phyloP scores from a whole-genome alignment of 1,139 yeast species.

The Magnusiomyces suaveolens region DNA sequence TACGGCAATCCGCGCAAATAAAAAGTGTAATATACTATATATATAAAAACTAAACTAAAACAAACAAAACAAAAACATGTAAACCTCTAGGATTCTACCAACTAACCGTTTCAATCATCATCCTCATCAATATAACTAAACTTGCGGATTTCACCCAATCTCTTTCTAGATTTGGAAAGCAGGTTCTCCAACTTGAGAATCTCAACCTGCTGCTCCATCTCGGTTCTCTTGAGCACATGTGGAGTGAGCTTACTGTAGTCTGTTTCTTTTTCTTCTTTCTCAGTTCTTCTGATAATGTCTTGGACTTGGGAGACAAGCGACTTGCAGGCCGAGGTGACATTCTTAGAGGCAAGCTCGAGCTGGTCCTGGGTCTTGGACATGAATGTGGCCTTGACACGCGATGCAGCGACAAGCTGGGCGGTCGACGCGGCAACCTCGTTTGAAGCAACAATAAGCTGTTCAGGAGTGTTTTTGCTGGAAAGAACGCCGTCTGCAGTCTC shows the following conservation, averaged over 20 bases:
- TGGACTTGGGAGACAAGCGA: slow-evolving; percentile 62
- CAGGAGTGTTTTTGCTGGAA: slow-evolving; percentile 54
- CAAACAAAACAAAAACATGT: too few relatives aligned
- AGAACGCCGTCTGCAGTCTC: slow-evolving; percentile 82
- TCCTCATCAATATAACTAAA: slow-evolving; percentile 57
- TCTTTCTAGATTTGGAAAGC: slow-evolving; percentile 61
- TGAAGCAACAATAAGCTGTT: slow-evolving; percentile 81
- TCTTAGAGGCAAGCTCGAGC: slow-evolving; percentile 58
- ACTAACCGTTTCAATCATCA: slow-evolving; percentile 22
- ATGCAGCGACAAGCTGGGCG: slow-evolving; percentile 86
- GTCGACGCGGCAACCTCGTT: slow-evolving; percentile 91
- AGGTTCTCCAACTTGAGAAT: slow-evolving; percentile 75
- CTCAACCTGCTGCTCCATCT: slow-evolving; percentile 92
- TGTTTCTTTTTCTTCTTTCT: slow-evolving; percentile 34
- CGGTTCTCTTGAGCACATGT: slow-evolving; percentile 76
- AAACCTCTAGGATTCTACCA: too few relatives aligned
- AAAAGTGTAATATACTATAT: too few relatives aligned
- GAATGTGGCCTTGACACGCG: slow-evolving; percentile 74
- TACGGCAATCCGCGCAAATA: too few relatives aligned
- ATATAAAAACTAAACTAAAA: too few relatives aligned
- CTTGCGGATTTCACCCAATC: slow-evolving; percentile 77
- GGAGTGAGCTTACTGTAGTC: slow-evolving; percentile 65
- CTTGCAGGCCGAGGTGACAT: slow-evolving; percentile 68
- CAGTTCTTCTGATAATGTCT: slow-evolving; percentile 40
- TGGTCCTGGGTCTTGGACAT: slow-evolving; percentile 70